Evolutionary conservation across 2,329 filamentous ascomycete genomes (phyloP).

Genomic region (Paraphaeosphaeria sporulosa): DNA sequence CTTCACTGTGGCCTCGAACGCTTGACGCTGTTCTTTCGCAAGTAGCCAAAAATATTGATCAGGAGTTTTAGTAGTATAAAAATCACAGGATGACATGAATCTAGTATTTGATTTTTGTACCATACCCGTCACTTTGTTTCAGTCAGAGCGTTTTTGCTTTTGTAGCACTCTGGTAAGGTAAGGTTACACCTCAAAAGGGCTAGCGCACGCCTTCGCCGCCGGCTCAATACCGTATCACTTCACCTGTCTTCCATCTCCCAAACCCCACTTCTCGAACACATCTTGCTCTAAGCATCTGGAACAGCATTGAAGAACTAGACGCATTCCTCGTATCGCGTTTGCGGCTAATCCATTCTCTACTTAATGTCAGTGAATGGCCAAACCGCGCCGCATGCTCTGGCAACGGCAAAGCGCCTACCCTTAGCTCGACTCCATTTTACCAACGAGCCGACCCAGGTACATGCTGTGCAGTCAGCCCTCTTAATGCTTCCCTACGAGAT

Average conservation of each 20-base stretch:
- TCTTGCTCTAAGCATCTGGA: neutral
- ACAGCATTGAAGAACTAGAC: neutral
- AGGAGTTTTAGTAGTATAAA: neutral
- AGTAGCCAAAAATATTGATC: neutral
- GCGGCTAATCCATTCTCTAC: neutral
- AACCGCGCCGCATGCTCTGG: neutral
- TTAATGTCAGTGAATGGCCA: neutral
- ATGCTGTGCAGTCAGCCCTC: neutral
- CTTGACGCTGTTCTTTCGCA: too few relatives aligned
- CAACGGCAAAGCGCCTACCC: neutral
- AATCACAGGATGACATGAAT: neutral
- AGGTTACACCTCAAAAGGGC: neutral
- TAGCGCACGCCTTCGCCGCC: neutral
- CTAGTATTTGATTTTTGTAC: neutral
- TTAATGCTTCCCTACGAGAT: constrained; percentile 15
- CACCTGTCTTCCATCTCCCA: neutral
- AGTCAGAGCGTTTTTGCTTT: neutral
- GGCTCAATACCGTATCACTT: constrained; percentile 4
- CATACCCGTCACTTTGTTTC: neutral
- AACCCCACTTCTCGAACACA: neutral
- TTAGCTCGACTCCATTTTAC: neutral
- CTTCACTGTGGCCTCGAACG: too few relatives aligned
- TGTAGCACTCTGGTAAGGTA: neutral
- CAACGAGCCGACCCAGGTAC: neutral
- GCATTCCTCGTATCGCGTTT: neutral